Conservation (phyloP, 192 early-diverging fungal genomes). For the Backusella luteola region DNA sequence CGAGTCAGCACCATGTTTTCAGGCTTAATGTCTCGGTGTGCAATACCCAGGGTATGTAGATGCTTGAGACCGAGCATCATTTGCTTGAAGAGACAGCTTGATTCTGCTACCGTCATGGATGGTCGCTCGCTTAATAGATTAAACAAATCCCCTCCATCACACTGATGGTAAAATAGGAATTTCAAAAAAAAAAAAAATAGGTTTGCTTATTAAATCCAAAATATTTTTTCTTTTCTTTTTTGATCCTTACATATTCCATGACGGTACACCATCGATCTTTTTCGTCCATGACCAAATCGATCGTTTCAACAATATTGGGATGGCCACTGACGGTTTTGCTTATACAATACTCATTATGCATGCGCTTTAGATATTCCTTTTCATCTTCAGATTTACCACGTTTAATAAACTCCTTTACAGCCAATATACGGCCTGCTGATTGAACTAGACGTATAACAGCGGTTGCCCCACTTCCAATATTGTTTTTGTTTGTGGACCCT, state of each 20-base stretch:
- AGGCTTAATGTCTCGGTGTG: conserved; percentile 83
- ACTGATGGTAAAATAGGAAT: conserved; percentile 59
- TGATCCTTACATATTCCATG: conserved; percentile 58
- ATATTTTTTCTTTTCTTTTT: neutral
- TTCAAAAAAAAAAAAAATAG: conserved; percentile 12
- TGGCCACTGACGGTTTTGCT: conserved; percentile 88
- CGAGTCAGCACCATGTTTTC: conserved; percentile 89
- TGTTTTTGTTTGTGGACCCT: conserved; percentile 21
- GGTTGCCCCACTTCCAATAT: conserved; percentile 86
- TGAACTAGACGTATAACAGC: conserved; percentile 85
- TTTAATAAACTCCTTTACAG: conserved; percentile 91
- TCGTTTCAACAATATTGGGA: conserved; percentile 88
- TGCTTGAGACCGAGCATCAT: conserved; percentile 89
- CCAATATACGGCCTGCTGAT: conserved; percentile 76
- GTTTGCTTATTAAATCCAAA: neutral
- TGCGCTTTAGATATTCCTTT: conserved; percentile 94
- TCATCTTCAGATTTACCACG: conserved; percentile 83
- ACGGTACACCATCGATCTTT: conserved; percentile 81
- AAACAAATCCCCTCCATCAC: conserved; percentile 93
- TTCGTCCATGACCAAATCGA: conserved; percentile 95
- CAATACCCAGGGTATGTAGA: conserved; percentile 91
- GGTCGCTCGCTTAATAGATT: conserved; percentile 72
- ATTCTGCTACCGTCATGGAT: conserved; percentile 63
- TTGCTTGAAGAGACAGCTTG: conserved; percentile 95
- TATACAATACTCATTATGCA: conserved; percentile 96